phyloP scores from a whole-genome alignment of 163 green algal species.

The Volvox carteri region DNA sequence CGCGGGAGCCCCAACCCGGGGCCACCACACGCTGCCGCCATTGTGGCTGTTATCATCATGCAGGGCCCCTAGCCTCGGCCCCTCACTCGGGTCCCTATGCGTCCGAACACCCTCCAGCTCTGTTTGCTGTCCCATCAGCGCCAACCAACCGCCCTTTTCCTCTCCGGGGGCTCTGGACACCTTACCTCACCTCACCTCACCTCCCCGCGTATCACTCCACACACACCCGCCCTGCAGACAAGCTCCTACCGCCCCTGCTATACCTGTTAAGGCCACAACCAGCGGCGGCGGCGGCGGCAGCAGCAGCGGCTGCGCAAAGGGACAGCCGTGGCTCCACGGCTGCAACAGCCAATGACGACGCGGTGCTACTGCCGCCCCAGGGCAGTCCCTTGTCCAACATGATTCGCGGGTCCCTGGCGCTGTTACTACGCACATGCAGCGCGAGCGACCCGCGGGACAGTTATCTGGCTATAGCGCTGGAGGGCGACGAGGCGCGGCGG shows the following conservation, averaged over 20 bases:
- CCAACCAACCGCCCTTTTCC: too few species aligned
- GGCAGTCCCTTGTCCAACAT: slow-evolving; percentile 20
- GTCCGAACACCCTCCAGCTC: too few species aligned
- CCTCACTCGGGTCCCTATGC: too few species aligned
- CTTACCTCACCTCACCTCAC: too few species aligned
- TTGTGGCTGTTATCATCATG: too few species aligned
- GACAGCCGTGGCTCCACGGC: background rate
- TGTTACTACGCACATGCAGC: slow-evolving; percentile 56
- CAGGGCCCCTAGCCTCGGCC: too few species aligned
- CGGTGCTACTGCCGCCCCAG: slow-evolving; percentile 5
- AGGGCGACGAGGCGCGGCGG: background rate
- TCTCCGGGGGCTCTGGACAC: too few species aligned
- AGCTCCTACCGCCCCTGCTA: slow-evolving; percentile 42
- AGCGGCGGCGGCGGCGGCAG: background rate
- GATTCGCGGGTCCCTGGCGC: slow-evolving; percentile 47
- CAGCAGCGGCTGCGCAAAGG: background rate
- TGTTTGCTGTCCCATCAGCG: too few species aligned
- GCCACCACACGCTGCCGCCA: too few species aligned
- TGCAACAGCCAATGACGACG: background rate
- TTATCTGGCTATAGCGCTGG: slow-evolving; percentile 11
- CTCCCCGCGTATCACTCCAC: too few species aligned
- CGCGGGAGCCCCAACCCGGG: too few species aligned
- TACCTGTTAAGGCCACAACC: slow-evolving; percentile 35
- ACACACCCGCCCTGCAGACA: slow-evolving; percentile 6
- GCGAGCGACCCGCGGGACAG: slow-evolving; percentile 1